Base-by-base conservation (phyloP, 441 rosid species). In the Populus hybrid region DNA sequence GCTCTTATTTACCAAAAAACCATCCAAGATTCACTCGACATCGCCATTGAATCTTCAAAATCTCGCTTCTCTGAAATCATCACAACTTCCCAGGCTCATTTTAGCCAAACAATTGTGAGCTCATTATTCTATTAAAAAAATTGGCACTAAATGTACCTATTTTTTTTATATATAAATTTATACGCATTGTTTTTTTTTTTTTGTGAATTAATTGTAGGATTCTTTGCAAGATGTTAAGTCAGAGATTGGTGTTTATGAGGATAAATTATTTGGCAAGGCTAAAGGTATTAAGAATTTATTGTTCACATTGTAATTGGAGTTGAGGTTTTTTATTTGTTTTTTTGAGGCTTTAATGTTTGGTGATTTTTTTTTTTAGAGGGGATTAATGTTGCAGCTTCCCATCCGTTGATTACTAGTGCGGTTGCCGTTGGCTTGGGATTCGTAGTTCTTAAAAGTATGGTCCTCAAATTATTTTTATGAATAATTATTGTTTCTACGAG, bases 21-120 rank as follows among this genome's bases (percentile, higher is more conserved):
- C 28, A 73, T 87, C 36, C 61, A 83, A 18, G 88, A 87, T 77
- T 84, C 88, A 40, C 38, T 88, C 46, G 90, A 91, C 80, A 83
- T 85, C 26, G 77, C 92, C 82, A 81, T 82, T 20, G 86, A 88
- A 71, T 86, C 87, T 14, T 81, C 88, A 57, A 86, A 86, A 84
- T 85, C 97, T 72, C 94, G 95, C 73, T 77, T 92, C 26, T 81
- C 88, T 14, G 86, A 90, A 81, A 88, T 94, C 77, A 87, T 87
- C 42, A 83, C 90, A 66, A 94, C 95, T 75, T 90, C 93, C 20
- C 78, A 88, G 12, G 94, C 90, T 77, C 97, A 92, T 81, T 84
- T 90, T 30, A 78, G 80, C 71, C 88, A 85, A 86, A 84, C 93
- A 78, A 73, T 92, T n/a, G 99, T 94, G 88, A 81, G 85, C 74